These are phyloP conservation scores for Pseudogymnoascus sp. DNA, from an alignment of 2,329 filamentous ascomycete species.

Conservation along the genomic window DNA sequence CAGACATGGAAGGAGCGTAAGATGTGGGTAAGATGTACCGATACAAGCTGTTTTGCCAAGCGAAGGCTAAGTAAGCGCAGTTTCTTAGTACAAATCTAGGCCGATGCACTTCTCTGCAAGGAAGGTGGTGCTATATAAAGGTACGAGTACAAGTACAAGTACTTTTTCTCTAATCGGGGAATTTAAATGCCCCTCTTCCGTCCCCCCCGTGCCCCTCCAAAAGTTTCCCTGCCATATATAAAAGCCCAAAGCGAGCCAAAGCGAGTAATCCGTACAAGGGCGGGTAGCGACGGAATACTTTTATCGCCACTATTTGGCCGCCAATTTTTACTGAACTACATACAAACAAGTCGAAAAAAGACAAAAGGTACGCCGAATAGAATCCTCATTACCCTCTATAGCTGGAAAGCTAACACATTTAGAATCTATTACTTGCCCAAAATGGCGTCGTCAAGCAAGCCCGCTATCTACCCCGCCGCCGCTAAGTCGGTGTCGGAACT, in stretches of 20 bases:
- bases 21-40: neutral
- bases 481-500: constrained; percentile 66
- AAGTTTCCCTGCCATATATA: neutral
- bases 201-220: neutral
- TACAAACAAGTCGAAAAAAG: neutral
- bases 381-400: neutral
- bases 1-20: neutral
- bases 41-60: constrained; percentile 5
- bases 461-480: constrained; percentile 21
- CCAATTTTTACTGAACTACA: constrained; percentile 1
- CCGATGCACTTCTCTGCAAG: neutral
- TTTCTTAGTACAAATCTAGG: neutral
- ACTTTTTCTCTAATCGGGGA: neutral
- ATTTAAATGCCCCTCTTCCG: neutral
- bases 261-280: neutral
- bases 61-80: neutral
- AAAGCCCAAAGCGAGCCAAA: neutral
- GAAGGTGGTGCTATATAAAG: neutral
- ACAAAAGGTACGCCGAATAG: neutral
- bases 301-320: neutral
- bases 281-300: constrained; percentile 2
- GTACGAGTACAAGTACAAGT: neutral
- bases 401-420: neutral
- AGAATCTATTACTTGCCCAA: neutral
- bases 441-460: constrained; percentile 14